Conservation (phyloP, 2,329 filamentous ascomycete species). For the Epichloe brachyelytri region DNA sequence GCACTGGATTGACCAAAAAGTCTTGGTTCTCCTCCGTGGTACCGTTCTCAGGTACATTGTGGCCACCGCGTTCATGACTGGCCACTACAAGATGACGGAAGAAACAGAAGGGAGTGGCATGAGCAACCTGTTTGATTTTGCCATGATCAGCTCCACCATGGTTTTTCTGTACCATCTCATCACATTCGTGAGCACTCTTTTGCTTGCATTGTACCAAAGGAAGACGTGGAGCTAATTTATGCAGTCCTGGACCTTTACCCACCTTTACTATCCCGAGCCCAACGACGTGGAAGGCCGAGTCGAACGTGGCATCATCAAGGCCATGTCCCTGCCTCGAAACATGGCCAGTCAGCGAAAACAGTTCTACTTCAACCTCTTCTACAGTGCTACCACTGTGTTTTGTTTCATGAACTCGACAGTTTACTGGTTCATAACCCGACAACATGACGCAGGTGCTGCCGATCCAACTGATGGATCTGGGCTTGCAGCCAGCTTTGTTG, state of each 20-base stretch:
- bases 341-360: slow-evolving; percentile 27
- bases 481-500: background rate
- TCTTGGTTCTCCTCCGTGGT: slow-evolving; percentile 31
- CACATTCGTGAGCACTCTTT: slow-evolving; percentile 27
- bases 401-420: slow-evolving; percentile 36
- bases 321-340: slow-evolving; percentile 33
- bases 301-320: slow-evolving; percentile 24
- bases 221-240: background rate
- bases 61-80: slow-evolving; percentile 26
- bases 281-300: slow-evolving; percentile 23
- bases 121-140: slow-evolving; percentile 37
- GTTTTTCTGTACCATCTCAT: slow-evolving; percentile 33
- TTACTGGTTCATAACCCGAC: slow-evolving; percentile 33
- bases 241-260: slow-evolving; percentile 39
- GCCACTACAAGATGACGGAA: slow-evolving; percentile 32
- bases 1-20: slow-evolving; percentile 31
- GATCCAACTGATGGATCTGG: background rate
- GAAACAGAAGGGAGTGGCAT: slow-evolving; percentile 25
- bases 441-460: slow-evolving; percentile 12
- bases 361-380: slow-evolving; percentile 38
- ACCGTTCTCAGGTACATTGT: slow-evolving; percentile 30
- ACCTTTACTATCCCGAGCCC: slow-evolving; percentile 33
- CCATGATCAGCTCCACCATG: slow-evolving; percentile 28
- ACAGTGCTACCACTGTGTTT: slow-evolving; percentile 32
- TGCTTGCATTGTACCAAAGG: background rate